Conservation (phyloP, 768 basidiomycete genomes). For the Tephrocybe sp. region DNA sequence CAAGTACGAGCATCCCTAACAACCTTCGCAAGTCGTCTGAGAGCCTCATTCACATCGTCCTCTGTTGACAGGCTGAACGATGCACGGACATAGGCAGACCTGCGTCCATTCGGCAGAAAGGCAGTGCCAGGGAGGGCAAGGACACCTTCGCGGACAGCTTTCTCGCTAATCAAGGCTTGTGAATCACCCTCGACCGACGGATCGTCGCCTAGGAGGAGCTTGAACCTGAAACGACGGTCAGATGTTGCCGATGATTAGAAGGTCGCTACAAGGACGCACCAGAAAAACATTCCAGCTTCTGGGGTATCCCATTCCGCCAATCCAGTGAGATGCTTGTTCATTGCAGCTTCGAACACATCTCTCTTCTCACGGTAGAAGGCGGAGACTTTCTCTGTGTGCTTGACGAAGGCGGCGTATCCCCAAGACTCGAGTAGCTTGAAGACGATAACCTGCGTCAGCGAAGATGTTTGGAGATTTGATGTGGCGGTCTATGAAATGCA, state of each 20-base stretch:
- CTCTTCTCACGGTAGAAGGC: conserved; percentile 67
- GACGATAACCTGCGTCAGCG: conserved; percentile 59
- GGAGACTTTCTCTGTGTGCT: conserved; percentile 64
- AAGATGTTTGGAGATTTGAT: conserved; percentile 62
- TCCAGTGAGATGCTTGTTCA: conserved; percentile 67
- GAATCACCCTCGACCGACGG: conserved; percentile 56
- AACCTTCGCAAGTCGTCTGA: conserved; percentile 50
- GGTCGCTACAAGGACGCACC: conserved; percentile 41
- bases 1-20: conserved; percentile 26
- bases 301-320: conserved; percentile 71
- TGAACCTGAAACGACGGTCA: conserved; percentile 49
- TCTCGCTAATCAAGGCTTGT: conserved; percentile 60
- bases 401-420: conserved; percentile 70
- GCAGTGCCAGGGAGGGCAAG: conserved; percentile 86
- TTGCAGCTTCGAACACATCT: conserved; percentile 69
- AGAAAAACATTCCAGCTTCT: conserved; percentile 88
- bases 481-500: conserved; percentile 26
- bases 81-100: conserved; percentile 73
- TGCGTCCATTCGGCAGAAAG: conserved; percentile 60
- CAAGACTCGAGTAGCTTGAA: conserved; percentile 57
- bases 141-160: conserved; percentile 72
- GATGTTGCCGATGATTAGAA: neutral
- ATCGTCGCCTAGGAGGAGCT: conserved; percentile 45
- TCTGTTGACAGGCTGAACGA: conserved; percentile 68
- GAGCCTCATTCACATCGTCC: conserved; percentile 69